phyloP scores from a whole-genome alignment of 495 filamentous ascomycete genomes.

The Apiosordaria backusii region DNA sequence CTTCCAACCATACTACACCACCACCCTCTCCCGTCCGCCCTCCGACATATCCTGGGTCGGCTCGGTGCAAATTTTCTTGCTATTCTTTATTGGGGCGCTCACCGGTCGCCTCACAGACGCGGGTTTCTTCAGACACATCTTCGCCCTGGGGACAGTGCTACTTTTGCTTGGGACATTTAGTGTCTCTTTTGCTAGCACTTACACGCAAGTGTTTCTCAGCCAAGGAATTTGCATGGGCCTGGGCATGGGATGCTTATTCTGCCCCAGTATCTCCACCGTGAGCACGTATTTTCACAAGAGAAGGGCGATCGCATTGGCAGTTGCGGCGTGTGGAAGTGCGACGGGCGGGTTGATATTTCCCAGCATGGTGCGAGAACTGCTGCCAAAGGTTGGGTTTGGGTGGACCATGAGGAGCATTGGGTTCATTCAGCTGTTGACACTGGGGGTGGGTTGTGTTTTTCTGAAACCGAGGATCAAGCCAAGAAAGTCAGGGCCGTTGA shows the following conservation, averaged over 20 bases:
- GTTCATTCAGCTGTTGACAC: constrained; percentile 52
- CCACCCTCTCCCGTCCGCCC: constrained; percentile 17
- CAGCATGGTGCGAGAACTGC: constrained; percentile 54
- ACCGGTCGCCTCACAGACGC: constrained; percentile 25
- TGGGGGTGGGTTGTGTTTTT: constrained; percentile 52
- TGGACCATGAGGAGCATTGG: constrained; percentile 65
- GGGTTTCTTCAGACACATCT: constrained; percentile 16
- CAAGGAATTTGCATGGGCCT: constrained; percentile 56
- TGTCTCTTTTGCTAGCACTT: constrained; percentile 55
- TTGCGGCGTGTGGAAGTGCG: constrained; percentile 62
- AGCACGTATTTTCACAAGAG: constrained; percentile 66
- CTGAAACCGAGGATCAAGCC: constrained; percentile 45
- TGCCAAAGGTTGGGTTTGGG: constrained; percentile 56
- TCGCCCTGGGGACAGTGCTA: constrained; percentile 14
- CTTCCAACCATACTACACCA: constrained; percentile 32
- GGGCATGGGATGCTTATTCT: constrained; percentile 60
- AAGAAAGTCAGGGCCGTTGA: constrained; percentile 29
- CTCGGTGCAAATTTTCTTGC: constrained; percentile 25
- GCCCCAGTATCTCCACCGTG: constrained; percentile 56
- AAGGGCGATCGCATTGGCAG: constrained; percentile 64
- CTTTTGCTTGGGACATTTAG: constrained; percentile 64
- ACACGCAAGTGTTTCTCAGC: constrained; percentile 60
- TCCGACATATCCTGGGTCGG: constrained; percentile 35
- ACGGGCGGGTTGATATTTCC: constrained; percentile 67
- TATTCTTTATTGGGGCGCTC: constrained; percentile 27